Evolutionary conservation across 495 filamentous ascomycete species (phyloP).

Genomic region (Annulohypoxylon moriforme): DNA sequence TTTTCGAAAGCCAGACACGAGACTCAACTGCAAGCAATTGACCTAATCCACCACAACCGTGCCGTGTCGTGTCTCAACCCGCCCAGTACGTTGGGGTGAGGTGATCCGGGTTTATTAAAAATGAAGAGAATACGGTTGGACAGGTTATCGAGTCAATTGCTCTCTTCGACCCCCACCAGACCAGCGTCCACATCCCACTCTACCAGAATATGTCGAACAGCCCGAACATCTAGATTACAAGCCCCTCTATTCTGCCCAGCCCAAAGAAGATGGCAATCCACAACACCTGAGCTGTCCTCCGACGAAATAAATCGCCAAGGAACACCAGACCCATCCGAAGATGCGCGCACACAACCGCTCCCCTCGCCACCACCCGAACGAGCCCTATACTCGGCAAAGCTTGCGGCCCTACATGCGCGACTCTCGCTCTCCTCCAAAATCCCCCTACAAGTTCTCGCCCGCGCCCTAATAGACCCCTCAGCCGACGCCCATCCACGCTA

Average conservation of each 20-base stretch:
- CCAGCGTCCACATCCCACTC: constrained; percentile 20
- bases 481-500: constrained; percentile 79
- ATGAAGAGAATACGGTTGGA: constrained; percentile 71
- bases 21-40: constrained; percentile 39
- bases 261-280: constrained; percentile 51
- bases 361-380: constrained; percentile 76
- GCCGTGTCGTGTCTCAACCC: constrained; percentile 44
- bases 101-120: constrained; percentile 37
- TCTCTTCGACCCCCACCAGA: constrained; percentile 52
- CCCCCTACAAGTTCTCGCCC: constrained; percentile 85
- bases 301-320: background rate
- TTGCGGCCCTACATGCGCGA: constrained; percentile 92
- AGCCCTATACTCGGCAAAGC: constrained; percentile 84
- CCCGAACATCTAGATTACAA: constrained; percentile 42
- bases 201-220: constrained; percentile 40
- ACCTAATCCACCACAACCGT: constrained; percentile 40
- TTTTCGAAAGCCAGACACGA: constrained; percentile 46
- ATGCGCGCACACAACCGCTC: constrained; percentile 26
- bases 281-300: constrained; percentile 12
- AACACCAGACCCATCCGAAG: background rate
- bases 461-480: constrained; percentile 84
- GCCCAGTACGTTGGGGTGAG: constrained; percentile 42
- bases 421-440: constrained; percentile 83
- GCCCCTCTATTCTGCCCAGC: constrained; percentile 26
- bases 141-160: constrained; percentile 77